Evolutionary conservation across 2,329 filamentous ascomycete species (phyloP), one percentile per base, ranked within the genome.

Genomic region (Ascochyta lentis): DNA sequence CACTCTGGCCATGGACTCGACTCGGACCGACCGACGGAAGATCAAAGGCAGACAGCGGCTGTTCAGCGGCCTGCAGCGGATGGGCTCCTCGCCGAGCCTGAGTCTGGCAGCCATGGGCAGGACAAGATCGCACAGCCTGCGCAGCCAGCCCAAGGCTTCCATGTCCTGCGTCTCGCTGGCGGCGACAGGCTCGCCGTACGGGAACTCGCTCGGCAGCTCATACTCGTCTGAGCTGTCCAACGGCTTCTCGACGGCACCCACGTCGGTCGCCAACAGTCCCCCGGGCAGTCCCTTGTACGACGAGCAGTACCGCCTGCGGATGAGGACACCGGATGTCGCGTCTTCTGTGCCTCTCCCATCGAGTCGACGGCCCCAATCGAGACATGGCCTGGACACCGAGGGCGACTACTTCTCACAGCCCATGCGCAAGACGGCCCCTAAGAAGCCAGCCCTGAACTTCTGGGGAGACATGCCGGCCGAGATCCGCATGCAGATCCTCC

Each of bases 381-480:
- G 76, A 49, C 76, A 75, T 52, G 72, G 71, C 50, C 58, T 76
- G 67, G 54, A 78, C 45, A 64, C 69, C 6, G 72, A 78, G 27
- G 76, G 76, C 45, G 79, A 81, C 64, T 81, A 81, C 64, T 81
- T 82, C 62, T 79, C 79, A 9, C 73, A 72, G 51, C 68, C 73
- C 23, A 66, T 76, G 57, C 72, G 63, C 53, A 70, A 74, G 65
- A 70, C 68, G 46, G 63, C 72, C 15, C 67, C 72, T 23, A 72
- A 69, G 49, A 69, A 77, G 53, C 71, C 70, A 42, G 76, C 80
- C 53, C 79, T 86, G 73, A 86, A 89, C 62, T 90, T 96, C 63
- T 97, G 93, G 92, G 83, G 81, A 12, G 84, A 85, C 38, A 84
- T 98, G 80, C 95, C 95, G 0, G 81, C 87, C 43, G 95, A 99